These are phyloP conservation scores for Metschnikowia matae DNA, from an alignment of 805 yeast genomes.

Conservation along the genomic window DNA sequence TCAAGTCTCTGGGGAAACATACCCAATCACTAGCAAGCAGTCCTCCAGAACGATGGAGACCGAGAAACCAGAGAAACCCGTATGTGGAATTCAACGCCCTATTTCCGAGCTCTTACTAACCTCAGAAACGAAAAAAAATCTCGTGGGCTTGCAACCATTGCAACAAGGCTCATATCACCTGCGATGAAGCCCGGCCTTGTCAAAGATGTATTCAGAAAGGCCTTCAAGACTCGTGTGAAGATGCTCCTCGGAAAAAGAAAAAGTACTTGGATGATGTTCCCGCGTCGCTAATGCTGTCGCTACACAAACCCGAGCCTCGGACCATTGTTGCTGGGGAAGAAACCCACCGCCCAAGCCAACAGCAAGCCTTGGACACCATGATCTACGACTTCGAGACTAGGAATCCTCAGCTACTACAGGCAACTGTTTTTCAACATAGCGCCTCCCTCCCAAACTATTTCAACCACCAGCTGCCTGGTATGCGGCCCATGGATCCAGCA, in stretches of 20 bases:
- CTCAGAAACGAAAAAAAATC: constrained; percentile 52
- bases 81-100: not conserved
- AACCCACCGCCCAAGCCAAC: not conserved
- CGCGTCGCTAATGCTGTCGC: constrained; percentile 1
- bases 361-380: not conserved
- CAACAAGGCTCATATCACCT: constrained; percentile 86
- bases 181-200: constrained; percentile 84
- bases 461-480: not conserved
- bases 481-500: not conserved
- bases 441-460: constrained; percentile 13
- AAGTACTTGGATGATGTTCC: constrained; percentile 67
- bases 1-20: constrained; percentile 4
- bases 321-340: not conserved
- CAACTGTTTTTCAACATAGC: constrained; percentile 17
- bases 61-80: constrained; percentile 3
- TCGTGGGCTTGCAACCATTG: constrained; percentile 89
- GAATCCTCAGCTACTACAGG: constrained; percentile 8
- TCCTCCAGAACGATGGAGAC: not conserved
- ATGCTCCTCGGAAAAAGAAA: constrained; percentile 84
- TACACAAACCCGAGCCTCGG: not conserved
- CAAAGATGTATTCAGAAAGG: constrained; percentile 71
- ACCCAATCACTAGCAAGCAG: not conserved
- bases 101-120: constrained; percentile 6
- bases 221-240: constrained; percentile 65
- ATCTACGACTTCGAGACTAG: constrained; percentile 4